phyloP scores from a whole-genome alignment of 2,329 filamentous ascomycete species.

The Periconia macrospinosa region DNA sequence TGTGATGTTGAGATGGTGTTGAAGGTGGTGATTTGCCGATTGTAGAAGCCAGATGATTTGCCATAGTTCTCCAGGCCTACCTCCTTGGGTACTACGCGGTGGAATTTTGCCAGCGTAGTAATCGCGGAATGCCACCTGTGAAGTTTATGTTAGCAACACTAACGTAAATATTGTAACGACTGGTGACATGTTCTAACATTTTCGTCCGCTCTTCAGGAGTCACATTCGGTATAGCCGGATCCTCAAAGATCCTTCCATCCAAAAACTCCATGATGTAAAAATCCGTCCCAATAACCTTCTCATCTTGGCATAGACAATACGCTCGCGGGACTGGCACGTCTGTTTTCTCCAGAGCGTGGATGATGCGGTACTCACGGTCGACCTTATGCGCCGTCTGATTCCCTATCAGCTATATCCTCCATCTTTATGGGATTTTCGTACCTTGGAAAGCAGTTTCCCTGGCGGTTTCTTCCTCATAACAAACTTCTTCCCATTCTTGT shows the following conservation, averaged over 20 bases:
- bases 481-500: conserved; percentile 68
- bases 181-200: conserved; percentile 56
- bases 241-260: conserved; percentile 89
- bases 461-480: conserved; percentile 98
- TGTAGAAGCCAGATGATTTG: conserved; percentile 75
- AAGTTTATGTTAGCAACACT: conserved; percentile 1
- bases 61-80: conserved; percentile 76
- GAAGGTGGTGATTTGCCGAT: conserved; percentile 83
- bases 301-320: conserved; percentile 84
- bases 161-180: neutral
- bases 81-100: conserved; percentile 67
- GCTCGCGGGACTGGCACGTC: conserved; percentile 85
- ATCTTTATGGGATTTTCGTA: neutral
- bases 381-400: conserved; percentile 85
- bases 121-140: conserved; percentile 79
- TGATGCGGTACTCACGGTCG: conserved; percentile 91
- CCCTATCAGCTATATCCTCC: neutral
- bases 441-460: conserved; percentile 77
- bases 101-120: conserved; percentile 80
- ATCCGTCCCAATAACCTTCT: conserved; percentile 76
- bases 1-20: conserved; percentile 76
- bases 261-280: conserved; percentile 99
- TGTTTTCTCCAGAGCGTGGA: conserved; percentile 77
- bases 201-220: conserved; percentile 67
- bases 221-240: conserved; percentile 77